These are phyloP conservation scores for Fomitopsis pulvina DNA, from an alignment of 768 basidiomycete genomes.

Conservation along the genomic window DNA sequence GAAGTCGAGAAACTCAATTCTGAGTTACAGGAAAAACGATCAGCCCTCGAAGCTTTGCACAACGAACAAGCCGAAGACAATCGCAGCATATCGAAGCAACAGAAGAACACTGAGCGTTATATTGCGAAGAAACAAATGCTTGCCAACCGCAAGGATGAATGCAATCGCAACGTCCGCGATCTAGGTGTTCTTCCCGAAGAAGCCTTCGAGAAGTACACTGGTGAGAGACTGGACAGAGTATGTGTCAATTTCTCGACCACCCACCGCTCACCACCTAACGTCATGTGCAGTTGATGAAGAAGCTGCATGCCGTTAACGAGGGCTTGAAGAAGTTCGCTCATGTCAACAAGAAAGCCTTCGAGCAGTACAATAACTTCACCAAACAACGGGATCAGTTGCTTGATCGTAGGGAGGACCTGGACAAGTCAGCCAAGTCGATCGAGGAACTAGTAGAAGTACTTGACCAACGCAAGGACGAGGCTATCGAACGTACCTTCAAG, in stretches of 20 bases:
- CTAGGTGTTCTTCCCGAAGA: constrained; percentile 96
- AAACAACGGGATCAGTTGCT: constrained; percentile 92
- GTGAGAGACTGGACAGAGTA: constrained; percentile 83
- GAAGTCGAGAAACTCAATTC: constrained; percentile 55
- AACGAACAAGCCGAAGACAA: constrained; percentile 82
- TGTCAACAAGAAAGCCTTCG: constrained; percentile 99
- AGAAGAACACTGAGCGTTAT: constrained; percentile 94
- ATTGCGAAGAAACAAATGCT: constrained; percentile 89
- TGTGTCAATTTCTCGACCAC: constrained; percentile 19
- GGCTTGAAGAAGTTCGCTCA: constrained; percentile 93
- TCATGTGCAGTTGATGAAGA: constrained; percentile 72
- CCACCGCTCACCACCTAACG: background rate
- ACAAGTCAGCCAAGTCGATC: constrained; percentile 84
- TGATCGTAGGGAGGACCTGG: constrained; percentile 84
- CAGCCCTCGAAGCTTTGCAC: constrained; percentile 67
- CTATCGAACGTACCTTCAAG: constrained; percentile 97
- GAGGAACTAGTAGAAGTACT: constrained; percentile 89
- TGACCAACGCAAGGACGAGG: constrained; percentile 97
- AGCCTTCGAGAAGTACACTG: constrained; percentile 92
- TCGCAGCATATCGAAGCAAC: constrained; percentile 80
- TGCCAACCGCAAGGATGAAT: constrained; percentile 80
- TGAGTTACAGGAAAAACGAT: constrained; percentile 61
- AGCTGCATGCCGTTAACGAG: constrained; percentile 89
- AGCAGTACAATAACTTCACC: constrained; percentile 97
- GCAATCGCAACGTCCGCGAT: constrained; percentile 92